phyloP scores from a whole-genome alignment of 306 rosid species.

The Carpinus fangiana region DNA sequence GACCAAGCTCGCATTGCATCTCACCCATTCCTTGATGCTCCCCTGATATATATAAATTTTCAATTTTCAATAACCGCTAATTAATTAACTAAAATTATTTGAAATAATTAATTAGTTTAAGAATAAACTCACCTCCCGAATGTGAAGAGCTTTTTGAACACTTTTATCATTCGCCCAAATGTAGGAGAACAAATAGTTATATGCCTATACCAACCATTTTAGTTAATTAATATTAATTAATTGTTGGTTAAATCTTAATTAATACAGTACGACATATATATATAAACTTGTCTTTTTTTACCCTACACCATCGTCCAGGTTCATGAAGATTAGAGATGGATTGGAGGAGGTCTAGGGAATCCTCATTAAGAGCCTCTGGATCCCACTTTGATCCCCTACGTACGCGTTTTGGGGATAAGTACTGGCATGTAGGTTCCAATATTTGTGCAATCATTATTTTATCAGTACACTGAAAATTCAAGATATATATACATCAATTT shows the following conservation, averaged over 20 bases:
- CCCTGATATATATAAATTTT: slow-evolving; percentile 17
- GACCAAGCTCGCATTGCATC: slow-evolving; percentile 28
- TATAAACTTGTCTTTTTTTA: not conserved
- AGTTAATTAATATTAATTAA: not conserved
- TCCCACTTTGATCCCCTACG: not conserved
- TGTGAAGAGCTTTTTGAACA: slow-evolving; percentile 25
- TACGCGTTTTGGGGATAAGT: not conserved
- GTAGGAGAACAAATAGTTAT: slow-evolving; percentile 15
- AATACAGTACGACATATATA: not conserved
- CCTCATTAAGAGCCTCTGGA: not conserved
- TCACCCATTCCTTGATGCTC: slow-evolving; percentile 21
- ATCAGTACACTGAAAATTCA: slow-evolving; percentile 14
- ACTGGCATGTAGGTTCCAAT: slow-evolving; percentile 25
- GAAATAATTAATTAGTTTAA: too few relatives aligned
- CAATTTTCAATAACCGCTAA: too few relatives aligned
- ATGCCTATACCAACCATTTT: not conserved
- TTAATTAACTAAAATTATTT: too few relatives aligned
- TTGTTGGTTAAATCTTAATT: not conserved
- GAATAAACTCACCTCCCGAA: slow-evolving; percentile 17
- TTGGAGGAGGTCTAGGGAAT: not conserved
- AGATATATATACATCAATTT: not conserved
- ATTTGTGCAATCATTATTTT: not conserved
- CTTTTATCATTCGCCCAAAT: slow-evolving; percentile 25
- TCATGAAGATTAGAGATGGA: not conserved
- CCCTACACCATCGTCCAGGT: not conserved